Conservation (phyloP, 345 rosid genomes). For the Laguncularia racemosa region DNA sequence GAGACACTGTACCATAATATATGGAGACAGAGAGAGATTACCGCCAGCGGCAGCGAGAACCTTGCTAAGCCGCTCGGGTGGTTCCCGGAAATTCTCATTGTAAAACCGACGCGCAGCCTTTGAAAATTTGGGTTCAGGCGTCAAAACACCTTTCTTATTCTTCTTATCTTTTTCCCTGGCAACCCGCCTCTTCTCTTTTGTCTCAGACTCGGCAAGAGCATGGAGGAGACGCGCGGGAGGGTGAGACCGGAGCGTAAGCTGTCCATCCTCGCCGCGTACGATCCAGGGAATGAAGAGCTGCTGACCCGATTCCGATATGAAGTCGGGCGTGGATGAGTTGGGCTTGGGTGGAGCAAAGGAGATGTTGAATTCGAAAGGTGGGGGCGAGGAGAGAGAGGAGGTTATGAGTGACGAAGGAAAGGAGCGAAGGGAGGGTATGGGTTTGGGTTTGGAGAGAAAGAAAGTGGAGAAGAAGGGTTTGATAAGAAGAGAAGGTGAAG, state of each 20-base stretch:
- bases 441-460: conserved; percentile 11
- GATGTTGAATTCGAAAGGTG: conserved; percentile 69
- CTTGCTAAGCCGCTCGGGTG: conserved; percentile 76
- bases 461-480: conserved; percentile 20
- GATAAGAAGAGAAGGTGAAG: conserved; percentile 28
- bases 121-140: conserved; percentile 34
- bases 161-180: conserved; percentile 10
- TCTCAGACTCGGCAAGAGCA: conserved; percentile 57
- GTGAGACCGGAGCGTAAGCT: conserved; percentile 57
- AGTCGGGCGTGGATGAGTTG: conserved; percentile 8
- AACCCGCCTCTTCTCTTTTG: conserved; percentile 35
- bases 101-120: conserved; percentile 86
- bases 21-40: conserved; percentile 13
- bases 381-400: conserved; percentile 22
- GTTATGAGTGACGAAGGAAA: conserved; percentile 33
- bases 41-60: conserved; percentile 98
- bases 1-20: neutral
- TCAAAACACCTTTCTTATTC: conserved; percentile 3
- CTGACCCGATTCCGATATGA: conserved; percentile 12
- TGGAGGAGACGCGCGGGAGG: conserved; percentile 62
- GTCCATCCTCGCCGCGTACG: conserved; percentile 84
- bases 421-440: conserved; percentile 24
- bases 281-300: conserved; percentile 89
- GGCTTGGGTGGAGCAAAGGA: conserved; percentile 73
- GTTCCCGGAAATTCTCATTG: conserved; percentile 66